These are phyloP conservation scores for Acanthamoeba rhysodes DNA, from an alignment of 208 protist species.

Conservation along the genomic window DNA sequence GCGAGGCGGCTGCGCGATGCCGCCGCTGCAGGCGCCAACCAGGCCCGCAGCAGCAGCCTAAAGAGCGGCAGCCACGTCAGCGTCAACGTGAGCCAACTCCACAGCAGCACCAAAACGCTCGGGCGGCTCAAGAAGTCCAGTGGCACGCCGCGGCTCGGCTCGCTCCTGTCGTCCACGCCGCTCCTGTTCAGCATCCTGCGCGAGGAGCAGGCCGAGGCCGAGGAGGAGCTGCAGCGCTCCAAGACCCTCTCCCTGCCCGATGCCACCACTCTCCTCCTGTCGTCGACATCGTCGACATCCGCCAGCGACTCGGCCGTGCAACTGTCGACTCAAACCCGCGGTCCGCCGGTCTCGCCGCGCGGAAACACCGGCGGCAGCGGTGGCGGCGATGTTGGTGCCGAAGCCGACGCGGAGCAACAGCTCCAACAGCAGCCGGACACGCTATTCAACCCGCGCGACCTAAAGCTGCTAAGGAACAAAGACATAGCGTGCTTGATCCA, in stretches of 20 bases:
- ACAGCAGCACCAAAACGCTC: neutral
- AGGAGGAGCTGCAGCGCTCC: neutral
- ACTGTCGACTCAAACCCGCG: neutral
- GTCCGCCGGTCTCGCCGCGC: constrained; percentile 1
- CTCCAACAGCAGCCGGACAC: neutral
- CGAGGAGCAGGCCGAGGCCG: neutral
- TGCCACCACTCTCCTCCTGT: neutral
- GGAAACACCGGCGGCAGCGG: neutral
- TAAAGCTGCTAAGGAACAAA: constrained; percentile 7
- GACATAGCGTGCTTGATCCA: constrained; percentile 13
- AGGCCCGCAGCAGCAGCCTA: neutral
- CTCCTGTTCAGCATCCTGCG: neutral
- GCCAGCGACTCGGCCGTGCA: neutral
- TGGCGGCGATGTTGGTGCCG: neutral
- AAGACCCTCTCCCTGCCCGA: neutral
- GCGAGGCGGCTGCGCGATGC: neutral
- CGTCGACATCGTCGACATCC: neutral
- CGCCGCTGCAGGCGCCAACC: neutral
- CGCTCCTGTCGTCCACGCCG: constrained; percentile 1
- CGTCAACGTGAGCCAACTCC: neutral
- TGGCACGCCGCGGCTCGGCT: neutral
- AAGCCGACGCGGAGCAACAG: neutral
- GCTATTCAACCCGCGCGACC: constrained; percentile 37
- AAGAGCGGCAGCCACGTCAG: neutral
- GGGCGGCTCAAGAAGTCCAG: too few relatives aligned